Evolutionary conservation across 129 eudicot genomes (phyloP).

Genomic region (Pittosporum tobira): DNA sequence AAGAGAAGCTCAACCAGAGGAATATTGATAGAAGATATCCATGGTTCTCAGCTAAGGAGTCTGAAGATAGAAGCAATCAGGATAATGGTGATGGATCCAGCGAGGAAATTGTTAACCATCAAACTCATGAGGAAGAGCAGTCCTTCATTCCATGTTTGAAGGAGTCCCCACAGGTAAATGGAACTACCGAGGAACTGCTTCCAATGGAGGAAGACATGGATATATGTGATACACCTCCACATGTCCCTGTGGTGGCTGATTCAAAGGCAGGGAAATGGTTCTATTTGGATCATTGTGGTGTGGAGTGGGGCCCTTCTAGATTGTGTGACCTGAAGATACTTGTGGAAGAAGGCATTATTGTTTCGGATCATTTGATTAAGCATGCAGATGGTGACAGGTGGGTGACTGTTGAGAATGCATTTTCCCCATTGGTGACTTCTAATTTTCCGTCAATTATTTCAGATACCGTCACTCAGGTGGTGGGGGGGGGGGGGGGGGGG

Average conservation of each 20-base stretch:
- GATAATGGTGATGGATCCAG: slow-evolving; percentile 27
- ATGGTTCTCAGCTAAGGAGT: slow-evolving; percentile 31
- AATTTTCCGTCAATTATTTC: slow-evolving; percentile 49
- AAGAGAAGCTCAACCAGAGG: slow-evolving; percentile 39
- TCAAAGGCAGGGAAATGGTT: slow-evolving; percentile 67
- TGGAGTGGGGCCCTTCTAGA: slow-evolving; percentile 72
- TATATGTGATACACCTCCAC: slow-evolving; percentile 95
- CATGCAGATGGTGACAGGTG: slow-evolving; percentile 81
- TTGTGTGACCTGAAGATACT: slow-evolving; percentile 65
- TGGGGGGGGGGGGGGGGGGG: too few species aligned
- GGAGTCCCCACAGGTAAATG: slow-evolving; percentile 46
- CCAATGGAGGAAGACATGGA: slow-evolving; percentile 99
- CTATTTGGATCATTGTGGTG: slow-evolving; percentile 73
- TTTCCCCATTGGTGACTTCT: slow-evolving; percentile 61
- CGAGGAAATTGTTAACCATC: slow-evolving; percentile 17
- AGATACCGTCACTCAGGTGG: slow-evolving; percentile 65
- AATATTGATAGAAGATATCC: slow-evolving; percentile 29
- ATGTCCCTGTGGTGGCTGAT: slow-evolving; percentile 43
- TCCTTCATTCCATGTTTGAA: slow-evolving; percentile 19
- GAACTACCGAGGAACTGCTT: slow-evolving; percentile 50
- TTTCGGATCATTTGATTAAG: slow-evolving; percentile 81
- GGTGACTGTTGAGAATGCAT: slow-evolving; percentile 96
- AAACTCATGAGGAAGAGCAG: slow-evolving; percentile 24
- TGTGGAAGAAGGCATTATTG: slow-evolving; percentile 65
- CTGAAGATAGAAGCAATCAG: slow-evolving; percentile 30